Conservation (phyloP, 78 protist species). For the Dictyostelium capitatum region DNA sequence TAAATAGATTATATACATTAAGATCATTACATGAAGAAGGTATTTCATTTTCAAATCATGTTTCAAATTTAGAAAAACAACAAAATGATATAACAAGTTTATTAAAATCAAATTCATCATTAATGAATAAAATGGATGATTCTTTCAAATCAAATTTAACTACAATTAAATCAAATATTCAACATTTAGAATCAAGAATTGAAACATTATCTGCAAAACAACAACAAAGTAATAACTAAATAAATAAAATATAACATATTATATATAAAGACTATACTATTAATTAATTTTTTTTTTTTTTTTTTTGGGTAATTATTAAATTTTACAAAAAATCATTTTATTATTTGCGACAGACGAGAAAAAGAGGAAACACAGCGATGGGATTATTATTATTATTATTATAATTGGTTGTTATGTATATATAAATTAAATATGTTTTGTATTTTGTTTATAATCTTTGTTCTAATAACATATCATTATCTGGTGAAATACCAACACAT, state of each 20-base stretch:
- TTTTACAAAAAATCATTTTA: background rate
- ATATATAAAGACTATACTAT: too few species aligned
- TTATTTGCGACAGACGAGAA: background rate
- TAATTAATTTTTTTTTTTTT: too few species aligned
- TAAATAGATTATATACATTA: conserved; percentile 71
- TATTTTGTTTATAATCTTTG: conserved; percentile 52
- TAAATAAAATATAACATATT: too few species aligned
- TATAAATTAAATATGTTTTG: too few species aligned
- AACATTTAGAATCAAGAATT: conserved; percentile 70
- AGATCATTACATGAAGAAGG: conserved; percentile 80
- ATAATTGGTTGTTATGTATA: background rate
- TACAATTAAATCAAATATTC: conserved; percentile 64
- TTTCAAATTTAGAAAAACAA: conserved; percentile 53
- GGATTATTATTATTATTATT: too few species aligned
- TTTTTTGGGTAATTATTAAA: background rate
- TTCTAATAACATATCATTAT: conserved; percentile 96
- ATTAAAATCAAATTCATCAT: conserved; percentile 38
- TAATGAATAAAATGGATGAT: conserved; percentile 81
- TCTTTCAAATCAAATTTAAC: conserved; percentile 55
- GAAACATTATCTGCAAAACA: background rate
- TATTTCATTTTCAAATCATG: conserved; percentile 58
- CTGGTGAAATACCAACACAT: conserved; percentile 96
- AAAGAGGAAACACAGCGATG: background rate
- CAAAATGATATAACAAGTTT: conserved; percentile 67
- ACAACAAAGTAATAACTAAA: conserved; percentile 19